Evolutionary conservation across 2,329 filamentous ascomycete genomes (phyloP), one percentile per base, ranked within the genome.

Genomic region (Microcera coccophila): DNA sequence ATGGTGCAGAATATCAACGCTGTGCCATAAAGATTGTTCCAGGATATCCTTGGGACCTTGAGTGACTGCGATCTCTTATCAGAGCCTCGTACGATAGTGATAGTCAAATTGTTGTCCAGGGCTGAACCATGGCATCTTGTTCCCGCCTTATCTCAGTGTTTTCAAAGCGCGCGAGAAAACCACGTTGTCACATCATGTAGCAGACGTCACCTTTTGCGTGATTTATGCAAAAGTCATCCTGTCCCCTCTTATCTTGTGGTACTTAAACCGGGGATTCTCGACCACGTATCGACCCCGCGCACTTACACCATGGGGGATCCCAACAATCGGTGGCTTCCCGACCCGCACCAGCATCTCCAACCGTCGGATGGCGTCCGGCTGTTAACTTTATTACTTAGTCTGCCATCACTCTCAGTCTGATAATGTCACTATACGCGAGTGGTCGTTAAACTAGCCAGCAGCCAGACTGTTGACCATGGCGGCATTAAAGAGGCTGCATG

Each of bases 241-340:
- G 8, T 15, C 29, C 11, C 28, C 37, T 38, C 28, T 32, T 41
- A n/a, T 19, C 35, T 34, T 41, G 41, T 50, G 35, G 42, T 39
- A n/a, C 42, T 40, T 44, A 50, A 44, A 32, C 42, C 42, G 33
- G 24, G 31, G 10, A 28, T 44, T 40, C 38, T 29, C 42, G 40
- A 57, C 50, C 51, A 56, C 54, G 54, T 29, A 41, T 38, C 26
- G 19, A 49, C 51, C 53, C 53, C 54, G 51, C 53, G 49, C 39
- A 45, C 50, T 57, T 44, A 46, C 54, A 56, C 54, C 54, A 57
- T 57, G 41, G 29, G n/a, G n/a, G 17, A 7, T 38, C 41, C 53
- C 53, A 49, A 46, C 45, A 26, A 42, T 38, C 14, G 33, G 33
- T n/a, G 20, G 18, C 20, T 19, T 8, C 29, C 29, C 29, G 29